Base-by-base conservation (phyloP, 2,329 filamentous ascomycete genomes). In the Colletotrichum neosansevieriae region DNA sequence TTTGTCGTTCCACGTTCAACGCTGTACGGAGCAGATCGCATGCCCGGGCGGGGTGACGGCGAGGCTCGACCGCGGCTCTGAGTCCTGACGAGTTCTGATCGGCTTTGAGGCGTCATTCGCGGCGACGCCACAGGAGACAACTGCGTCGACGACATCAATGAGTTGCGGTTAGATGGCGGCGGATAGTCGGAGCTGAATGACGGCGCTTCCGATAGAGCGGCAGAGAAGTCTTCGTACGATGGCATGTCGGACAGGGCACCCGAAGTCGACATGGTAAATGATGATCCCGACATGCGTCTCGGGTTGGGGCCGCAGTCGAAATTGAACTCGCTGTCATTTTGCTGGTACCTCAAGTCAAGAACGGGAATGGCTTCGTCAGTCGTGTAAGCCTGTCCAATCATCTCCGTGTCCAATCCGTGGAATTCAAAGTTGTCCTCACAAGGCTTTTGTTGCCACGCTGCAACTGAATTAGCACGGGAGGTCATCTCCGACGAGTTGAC, bases 91-190 rank as follows among this genome's bases (percentile, higher is more conserved):
- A 86, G 84, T 70, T 91, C 88, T 13, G 87, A 85, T 36, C 88
- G 85, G 73, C 83, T 83, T 72, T 89, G 87, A 10, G 86, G 82
- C 60, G 88, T 85, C 85, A 91, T 86, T 62, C 88, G 84, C 44
- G 92, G 92, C 21, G 92, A 94, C 5, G 89, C 87, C 19, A 93
- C 88, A 3, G 92, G 91, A 1, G 91, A 94, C 32, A 94, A 80
- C 69, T 92, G 89, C 10, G 88, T 91, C 32, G 90, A 89, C 36
- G 89, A 89, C 81, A 92, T 91, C 71, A 92, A 78, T n/a, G 89
- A 92, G 76, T 88, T 92, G 65, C 88, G 82, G 78, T 91, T 91
- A 34, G 89, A 91, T 70, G 85, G 86, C 12, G 88, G 85, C 50
- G 91, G 90, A 75, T 91, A 92, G 73, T 91, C 89, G 7, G 88